Evolutionary conservation across 2,329 filamentous ascomycete species (phyloP).

Genomic region (Fragosphaeria purpurea): DNA sequence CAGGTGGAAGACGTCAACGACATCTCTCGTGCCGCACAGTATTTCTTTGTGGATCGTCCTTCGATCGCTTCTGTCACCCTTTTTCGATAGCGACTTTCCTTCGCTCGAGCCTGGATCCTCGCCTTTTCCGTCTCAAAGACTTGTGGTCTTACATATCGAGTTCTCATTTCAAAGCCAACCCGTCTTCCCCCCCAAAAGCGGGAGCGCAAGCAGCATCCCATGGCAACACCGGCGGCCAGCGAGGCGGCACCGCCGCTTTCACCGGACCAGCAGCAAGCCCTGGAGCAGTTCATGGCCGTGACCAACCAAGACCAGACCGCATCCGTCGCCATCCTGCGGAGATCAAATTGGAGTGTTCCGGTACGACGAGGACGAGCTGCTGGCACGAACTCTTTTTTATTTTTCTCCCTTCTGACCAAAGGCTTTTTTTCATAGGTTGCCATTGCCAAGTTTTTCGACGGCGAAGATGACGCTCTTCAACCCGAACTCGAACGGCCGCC

Average conservation of each 20-base stretch:
- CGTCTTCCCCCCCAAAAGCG: too few relatives aligned
- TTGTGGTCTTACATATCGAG: too few relatives aligned
- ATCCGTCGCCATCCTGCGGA: slow-evolving; percentile 67
- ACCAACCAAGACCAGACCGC: slow-evolving; percentile 72
- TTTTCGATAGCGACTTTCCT: too few relatives aligned
- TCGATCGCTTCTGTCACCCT: too few relatives aligned
- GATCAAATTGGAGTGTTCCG: slow-evolving; percentile 95
- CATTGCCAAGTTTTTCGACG: slow-evolving; percentile 95
- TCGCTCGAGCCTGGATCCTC: too few relatives aligned
- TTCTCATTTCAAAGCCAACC: too few relatives aligned
- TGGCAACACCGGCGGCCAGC: slow-evolving; percentile 35
- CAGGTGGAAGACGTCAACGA: too few relatives aligned
- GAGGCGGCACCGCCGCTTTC: slow-evolving; percentile 39
- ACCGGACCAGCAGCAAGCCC: slow-evolving; percentile 65
- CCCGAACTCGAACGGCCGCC: slow-evolving; percentile 53
- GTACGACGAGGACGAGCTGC: slow-evolving; percentile 19
- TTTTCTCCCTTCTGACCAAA: too few relatives aligned
- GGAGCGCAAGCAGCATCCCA: neutral
- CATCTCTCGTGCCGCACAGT: too few relatives aligned
- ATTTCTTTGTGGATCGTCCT: too few relatives aligned
- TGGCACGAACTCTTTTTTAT: too few relatives aligned
- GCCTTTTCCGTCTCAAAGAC: too few relatives aligned
- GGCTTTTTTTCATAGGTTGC: slow-evolving; percentile 56
- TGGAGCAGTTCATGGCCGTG: slow-evolving; percentile 81
- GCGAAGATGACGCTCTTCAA: slow-evolving; percentile 40